phyloP scores from a whole-genome alignment of 2,329 filamentous ascomycete species.

The Colletotrichum sp. region DNA sequence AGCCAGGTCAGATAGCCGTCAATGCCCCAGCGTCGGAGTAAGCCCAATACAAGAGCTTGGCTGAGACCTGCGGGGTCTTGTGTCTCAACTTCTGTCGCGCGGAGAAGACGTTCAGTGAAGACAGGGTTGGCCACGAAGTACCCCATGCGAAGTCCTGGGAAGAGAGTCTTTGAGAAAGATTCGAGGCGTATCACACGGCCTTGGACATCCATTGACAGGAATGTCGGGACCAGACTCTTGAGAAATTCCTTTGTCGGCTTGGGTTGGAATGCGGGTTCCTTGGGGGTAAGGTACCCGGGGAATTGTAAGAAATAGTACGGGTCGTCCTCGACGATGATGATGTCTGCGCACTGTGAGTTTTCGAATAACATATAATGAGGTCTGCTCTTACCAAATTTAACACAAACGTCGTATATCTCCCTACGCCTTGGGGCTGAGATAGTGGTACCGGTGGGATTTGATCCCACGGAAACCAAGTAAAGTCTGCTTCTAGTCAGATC shows the following conservation, averaged over 20 bases:
- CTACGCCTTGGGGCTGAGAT: conserved; percentile 61
- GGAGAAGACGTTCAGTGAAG: conserved; percentile 32
- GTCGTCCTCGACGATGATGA: conserved; percentile 73
- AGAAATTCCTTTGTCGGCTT: conserved; percentile 21
- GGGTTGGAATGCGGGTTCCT: not conserved
- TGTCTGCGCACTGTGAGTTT: conserved; percentile 1
- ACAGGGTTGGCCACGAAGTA: conserved; percentile 58
- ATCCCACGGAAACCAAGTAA: conserved; percentile 54
- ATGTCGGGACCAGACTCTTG: conserved; percentile 23
- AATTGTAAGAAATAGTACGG: conserved; percentile 33
- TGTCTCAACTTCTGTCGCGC: conserved; percentile 53
- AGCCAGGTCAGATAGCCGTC: conserved; percentile 78
- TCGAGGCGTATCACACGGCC: conserved; percentile 30
- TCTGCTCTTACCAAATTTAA: conserved; percentile 52
- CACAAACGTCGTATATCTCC: conserved; percentile 56
- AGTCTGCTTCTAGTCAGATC: conserved; percentile 12
- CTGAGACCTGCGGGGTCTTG: conserved; percentile 74
- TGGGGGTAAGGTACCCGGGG: conserved; percentile 37
- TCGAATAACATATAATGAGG: conserved; percentile 63
- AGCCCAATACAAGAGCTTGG: conserved; percentile 44
- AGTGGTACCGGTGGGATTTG: conserved; percentile 74
- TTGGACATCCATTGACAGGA: conserved; percentile 28
- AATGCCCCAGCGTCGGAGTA: conserved; percentile 71
- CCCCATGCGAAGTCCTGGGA: conserved; percentile 70
- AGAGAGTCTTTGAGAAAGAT: conserved; percentile 37